Evolutionary conservation across 192 early-diverging fungal genomes (phyloP).

Genomic region (Coemansia sp.): DNA sequence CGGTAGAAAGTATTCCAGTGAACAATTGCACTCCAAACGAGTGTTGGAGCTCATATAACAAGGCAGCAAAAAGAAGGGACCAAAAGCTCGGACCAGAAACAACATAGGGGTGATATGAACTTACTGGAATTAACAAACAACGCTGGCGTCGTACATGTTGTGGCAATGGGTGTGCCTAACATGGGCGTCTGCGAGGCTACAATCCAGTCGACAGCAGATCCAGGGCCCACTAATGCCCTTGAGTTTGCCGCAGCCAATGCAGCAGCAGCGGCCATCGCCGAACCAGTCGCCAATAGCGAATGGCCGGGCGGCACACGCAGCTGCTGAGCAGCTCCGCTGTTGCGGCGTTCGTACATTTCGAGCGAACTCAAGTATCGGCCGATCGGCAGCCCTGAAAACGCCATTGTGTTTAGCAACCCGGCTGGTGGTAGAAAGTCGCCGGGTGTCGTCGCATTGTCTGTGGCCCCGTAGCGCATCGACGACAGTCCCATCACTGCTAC

Average conservation of each 20-base stretch:
- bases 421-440: not conserved
- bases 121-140: conserved; percentile 36
- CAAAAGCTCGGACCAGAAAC: not conserved
- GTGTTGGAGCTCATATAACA: too few species aligned
- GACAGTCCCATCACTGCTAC: conserved; percentile 37
- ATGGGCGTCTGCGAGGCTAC: not conserved
- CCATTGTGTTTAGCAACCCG: not conserved
- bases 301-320: not conserved
- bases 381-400: conserved; percentile 13
- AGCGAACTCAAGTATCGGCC: conserved; percentile 27
- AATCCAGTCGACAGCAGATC: not conserved
- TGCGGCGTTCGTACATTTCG: conserved; percentile 13
- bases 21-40: not conserved
- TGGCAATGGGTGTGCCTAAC: conserved; percentile 16
- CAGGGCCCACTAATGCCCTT: not conserved
- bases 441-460: not conserved
- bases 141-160: conserved; percentile 41
- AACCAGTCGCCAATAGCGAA: not conserved
- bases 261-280: not conserved
- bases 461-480: conserved; percentile 26
- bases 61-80: not conserved
- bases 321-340: not conserved
- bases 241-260: not conserved
- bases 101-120: not conserved
- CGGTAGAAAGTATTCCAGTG: not conserved